Evolutionary conservation across 805 yeast species (phyloP).

Genomic region (Ogataea salicorniae): DNA sequence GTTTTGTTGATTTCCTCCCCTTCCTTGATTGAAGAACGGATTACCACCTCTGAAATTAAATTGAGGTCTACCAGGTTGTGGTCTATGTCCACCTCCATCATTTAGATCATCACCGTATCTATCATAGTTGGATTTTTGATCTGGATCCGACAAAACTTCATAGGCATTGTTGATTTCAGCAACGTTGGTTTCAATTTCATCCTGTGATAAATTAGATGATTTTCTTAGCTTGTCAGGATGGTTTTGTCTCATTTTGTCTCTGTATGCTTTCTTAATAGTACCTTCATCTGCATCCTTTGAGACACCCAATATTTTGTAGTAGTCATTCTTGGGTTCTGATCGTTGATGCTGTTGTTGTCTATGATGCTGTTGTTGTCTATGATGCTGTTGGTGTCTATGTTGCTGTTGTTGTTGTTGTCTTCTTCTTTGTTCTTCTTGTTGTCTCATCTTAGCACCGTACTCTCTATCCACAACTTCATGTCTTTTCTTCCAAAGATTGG

Average conservation of each 20-base stretch:
- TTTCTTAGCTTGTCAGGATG: constrained; percentile 88
- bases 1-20: not conserved
- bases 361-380: constrained; percentile 42
- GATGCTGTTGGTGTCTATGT: constrained; percentile 35
- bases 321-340: constrained; percentile 44
- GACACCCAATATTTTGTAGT: constrained; percentile 74
- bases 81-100: constrained; percentile 11
- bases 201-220: constrained; percentile 52
- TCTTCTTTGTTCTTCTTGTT: constrained; percentile 31
- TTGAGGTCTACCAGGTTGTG: constrained; percentile 6
- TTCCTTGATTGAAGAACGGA: constrained; percentile 8
- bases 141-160: constrained; percentile 70
- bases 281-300: constrained; percentile 59
- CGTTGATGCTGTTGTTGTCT: constrained; percentile 35
- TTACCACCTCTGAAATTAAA: constrained; percentile 11
- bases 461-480: constrained; percentile 17
- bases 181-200: constrained; percentile 76
- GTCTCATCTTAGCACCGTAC: constrained; percentile 28
- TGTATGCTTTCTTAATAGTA: constrained; percentile 75
- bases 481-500: constrained; percentile 35
- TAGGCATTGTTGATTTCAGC: constrained; percentile 91
- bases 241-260: constrained; percentile 69
- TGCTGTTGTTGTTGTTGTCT: constrained; percentile 37
- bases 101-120: constrained; percentile 23
- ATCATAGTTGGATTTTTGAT: constrained; percentile 63